Percentiles rank a stretch among this genome's conserved stretches.
Evolutionary conservation across 2,329 filamentous ascomycete species (phyloP).

Genomic region (Pseudogymnoascus sp.): DNA sequence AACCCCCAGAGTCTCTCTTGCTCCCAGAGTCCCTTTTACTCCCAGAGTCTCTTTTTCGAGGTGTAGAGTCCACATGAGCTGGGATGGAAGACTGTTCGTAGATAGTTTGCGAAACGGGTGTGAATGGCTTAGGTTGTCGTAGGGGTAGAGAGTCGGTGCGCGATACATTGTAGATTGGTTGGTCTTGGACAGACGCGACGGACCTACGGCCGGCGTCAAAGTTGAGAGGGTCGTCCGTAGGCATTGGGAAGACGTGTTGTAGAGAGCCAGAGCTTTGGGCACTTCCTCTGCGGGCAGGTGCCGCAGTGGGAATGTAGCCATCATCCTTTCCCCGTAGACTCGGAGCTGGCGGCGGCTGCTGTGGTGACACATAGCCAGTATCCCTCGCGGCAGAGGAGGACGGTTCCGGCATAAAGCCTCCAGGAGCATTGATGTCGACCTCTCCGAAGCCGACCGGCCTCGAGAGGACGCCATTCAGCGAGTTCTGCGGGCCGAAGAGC

Average conservation of each 20-base stretch:
- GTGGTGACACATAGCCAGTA: not conserved
- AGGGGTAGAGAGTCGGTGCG: conserved; percentile 54
- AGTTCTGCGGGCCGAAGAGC: conserved; percentile 52
- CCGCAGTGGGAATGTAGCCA: not conserved
- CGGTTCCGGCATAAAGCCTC: not conserved
- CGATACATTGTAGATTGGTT: conserved; percentile 24
- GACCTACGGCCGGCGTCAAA: conserved; percentile 51
- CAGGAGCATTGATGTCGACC: conserved; percentile 23
- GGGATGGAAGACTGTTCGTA: conserved; percentile 40
- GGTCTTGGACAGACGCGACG: conserved; percentile 35
- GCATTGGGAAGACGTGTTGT: conserved; percentile 57
- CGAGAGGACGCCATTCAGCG: conserved; percentile 47
- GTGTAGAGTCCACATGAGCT: not conserved
- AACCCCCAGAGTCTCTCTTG: conserved; percentile 19
- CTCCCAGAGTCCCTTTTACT: not conserved
- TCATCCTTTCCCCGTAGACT: conserved; percentile 12
- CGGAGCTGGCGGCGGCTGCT: conserved; percentile 13
- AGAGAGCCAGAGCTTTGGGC: conserved; percentile 30
- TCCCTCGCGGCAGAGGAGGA: not conserved
- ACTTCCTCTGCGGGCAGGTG: not conserved
- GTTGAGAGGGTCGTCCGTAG: conserved; percentile 53
- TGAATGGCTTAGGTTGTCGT: conserved; percentile 77
- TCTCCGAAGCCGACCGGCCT: conserved; percentile 47
- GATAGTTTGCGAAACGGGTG: conserved; percentile 60
- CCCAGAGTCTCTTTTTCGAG: conserved; percentile 3